These are phyloP conservation scores for Acer campestre DNA, from an alignment of 345 rosid species.

Conservation along the genomic window DNA sequence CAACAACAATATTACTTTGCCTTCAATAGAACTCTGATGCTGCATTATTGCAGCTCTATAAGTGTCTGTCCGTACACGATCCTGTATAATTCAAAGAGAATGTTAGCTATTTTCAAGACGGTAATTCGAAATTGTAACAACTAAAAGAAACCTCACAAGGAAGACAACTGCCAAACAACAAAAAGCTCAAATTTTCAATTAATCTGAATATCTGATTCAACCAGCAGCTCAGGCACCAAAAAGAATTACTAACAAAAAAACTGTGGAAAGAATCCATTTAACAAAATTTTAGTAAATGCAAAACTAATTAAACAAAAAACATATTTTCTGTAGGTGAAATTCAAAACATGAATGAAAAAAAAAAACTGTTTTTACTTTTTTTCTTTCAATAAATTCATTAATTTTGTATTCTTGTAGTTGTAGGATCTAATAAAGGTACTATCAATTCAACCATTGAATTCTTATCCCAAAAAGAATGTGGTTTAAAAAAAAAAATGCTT, in stretches of 20 bases:
- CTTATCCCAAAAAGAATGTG: not conserved
- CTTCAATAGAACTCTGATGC: constrained; percentile 78
- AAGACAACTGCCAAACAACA: not conserved
- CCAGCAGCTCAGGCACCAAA: not conserved
- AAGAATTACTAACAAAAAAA: not conserved
- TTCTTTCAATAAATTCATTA: not conserved
- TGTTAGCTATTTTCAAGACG: constrained; percentile 18
- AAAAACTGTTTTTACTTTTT: not conserved
- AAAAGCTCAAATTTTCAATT: not conserved
- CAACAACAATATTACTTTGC: constrained; percentile 65
- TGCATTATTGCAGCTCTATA: constrained; percentile 85
- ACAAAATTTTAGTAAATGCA: not conserved
- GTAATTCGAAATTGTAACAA: not conserved
- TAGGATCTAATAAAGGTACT: not conserved
- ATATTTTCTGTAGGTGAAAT: not conserved
- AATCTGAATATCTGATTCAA: not conserved
- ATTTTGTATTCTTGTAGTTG: not conserved
- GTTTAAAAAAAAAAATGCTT: not conserved
- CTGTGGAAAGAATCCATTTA: not conserved
- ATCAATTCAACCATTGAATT: not conserved
- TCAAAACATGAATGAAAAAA: not conserved
- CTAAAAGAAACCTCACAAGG: not conserved
- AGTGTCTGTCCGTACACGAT: constrained; percentile 78
- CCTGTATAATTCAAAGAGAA: constrained; percentile 49
- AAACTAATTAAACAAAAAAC: not conserved